Base-by-base conservation (phyloP, 495 filamentous ascomycete genomes). In the Lichenothelia convexa region DNA sequence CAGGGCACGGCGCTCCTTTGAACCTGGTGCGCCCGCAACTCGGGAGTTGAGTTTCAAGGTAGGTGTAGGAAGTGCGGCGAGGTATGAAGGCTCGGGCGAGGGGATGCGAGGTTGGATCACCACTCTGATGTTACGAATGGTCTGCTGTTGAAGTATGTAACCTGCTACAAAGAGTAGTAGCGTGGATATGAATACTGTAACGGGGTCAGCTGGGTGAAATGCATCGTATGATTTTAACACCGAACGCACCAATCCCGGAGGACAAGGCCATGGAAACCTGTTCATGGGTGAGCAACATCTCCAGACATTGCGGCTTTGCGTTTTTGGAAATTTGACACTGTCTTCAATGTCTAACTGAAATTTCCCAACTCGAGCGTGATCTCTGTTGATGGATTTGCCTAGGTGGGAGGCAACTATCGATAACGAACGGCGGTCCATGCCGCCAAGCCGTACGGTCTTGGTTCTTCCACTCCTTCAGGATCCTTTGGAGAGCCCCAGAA, bases 131-230 rank as follows among this genome's bases (percentile, higher is more conserved):
- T 56, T 67, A 23, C 58, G 64, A 15, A 82, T 67, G 5, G 75
- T 78, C 49, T 70, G 65, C 43, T 82, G 77, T 42, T 82, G 77
- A 18, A 80, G 57, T 9, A 76, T 59, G 50, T 78, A 81, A 36
- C 77, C 77, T 0, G 76, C 75, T 20, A 79, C 56, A 47, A 82
- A 82, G 32, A 82, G 60, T 21, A 74, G 53, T 30, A 67, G 44
- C 4, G 76, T 75, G 54, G 78, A 81, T 26, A 71, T 50, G 44
- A 66, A 64, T 27, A 60, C 51, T 57, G 24, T 15, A 15, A 11
- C 8, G 11, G 8, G n/a, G 11, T 12, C 5, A 26, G 7, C 9
- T 3, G 2, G 17, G 6, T 2, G 22, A 5, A 13, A 26, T 16
- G 9, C 12, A 18, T 19, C 12, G 18, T 34, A 21, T 5, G 18